Evolutionary conservation across 2,329 filamentous ascomycete species (phyloP), one percentile per base, ranked within the genome.

Genomic region (Neopestalotiopsis sp.): DNA sequence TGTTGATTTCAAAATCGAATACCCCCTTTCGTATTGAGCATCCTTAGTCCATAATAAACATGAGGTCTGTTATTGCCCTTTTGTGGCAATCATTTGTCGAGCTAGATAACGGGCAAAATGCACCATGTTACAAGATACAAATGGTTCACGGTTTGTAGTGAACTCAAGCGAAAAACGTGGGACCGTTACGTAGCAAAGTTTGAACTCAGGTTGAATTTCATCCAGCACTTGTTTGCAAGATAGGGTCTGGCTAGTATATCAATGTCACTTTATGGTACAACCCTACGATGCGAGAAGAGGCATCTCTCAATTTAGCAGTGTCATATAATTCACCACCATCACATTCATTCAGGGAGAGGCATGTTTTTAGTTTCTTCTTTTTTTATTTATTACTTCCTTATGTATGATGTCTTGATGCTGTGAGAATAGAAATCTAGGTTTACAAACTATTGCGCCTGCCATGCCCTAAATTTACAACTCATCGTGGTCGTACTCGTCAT

Each of bases 401-500:
- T 62, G 68, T 73, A 72, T 72, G 74, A 32, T 64, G 66, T 70
- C 74, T 75, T 78, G 77, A n/a, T 78, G 76, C 76, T 77, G 75
- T 28, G 72, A 71, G 52, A 66, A 49, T 12, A 69, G 67, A 73
- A 75, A 74, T 77, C 75, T 78, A 77, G 40, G 59, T n/a, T 38
- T 67, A 69, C 71, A 68, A 42, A 70, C 61, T 30, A 40, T 45
- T 49, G 61, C 40, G 38, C 12, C 40, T 52, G 38, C 28, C 49
- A 72, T 57, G 42, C 32, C 34, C 28, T 68, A 52, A 52, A 52
- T 52, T 90, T 93, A 95, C 85, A 95, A 84, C 87, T 95, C 93
- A 79, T 95, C 93, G 83, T 95, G 93, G 69, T 80, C 82, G 74
- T 83, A 80, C 72, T 90, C 89, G 82, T 91, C 92, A 74, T 94